A percentile compares a stretch with the other conserved stretches of the same genome.
Conservation (phyloP, 148 eudicot species). For the Camellia granthamiana region DNA sequence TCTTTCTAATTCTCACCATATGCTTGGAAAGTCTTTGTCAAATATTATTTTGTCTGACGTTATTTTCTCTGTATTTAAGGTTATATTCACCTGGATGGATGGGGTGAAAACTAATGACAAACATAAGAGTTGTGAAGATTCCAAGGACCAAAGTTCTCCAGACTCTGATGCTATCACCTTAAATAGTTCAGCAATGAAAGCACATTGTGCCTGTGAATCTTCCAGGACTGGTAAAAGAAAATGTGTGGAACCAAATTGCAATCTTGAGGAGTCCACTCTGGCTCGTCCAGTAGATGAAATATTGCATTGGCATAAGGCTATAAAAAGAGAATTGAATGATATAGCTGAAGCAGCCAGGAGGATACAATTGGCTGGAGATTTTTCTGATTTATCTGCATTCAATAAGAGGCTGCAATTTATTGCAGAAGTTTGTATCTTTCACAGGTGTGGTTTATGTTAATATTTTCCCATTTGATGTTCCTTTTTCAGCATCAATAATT, state of each 20-base stretch:
- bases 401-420: conserved; percentile 88
- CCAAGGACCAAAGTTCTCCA: conserved; percentile 27
- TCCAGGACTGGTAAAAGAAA: conserved; percentile 51
- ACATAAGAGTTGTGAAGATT: conserved; percentile 39
- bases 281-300: conserved; percentile 83
- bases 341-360: conserved; percentile 87
- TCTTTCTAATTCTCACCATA: background rate
- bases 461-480: background rate
- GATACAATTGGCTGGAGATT: conserved; percentile 65
- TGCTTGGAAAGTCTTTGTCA: background rate
- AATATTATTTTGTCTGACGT: conserved; percentile 19
- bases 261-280: conserved; percentile 31
- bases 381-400: conserved; percentile 73
- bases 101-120: conserved; percentile 42
- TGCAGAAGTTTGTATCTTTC: conserved; percentile 98
- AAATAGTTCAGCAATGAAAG: conserved; percentile 29
- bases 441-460: conserved; percentile 52
- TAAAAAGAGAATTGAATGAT: conserved; percentile 71
- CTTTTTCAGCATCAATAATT: background rate
- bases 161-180: conserved; percentile 35
- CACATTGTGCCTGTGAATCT: conserved; percentile 56
- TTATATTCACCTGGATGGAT: conserved; percentile 95
- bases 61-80: conserved; percentile 38
- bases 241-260: conserved; percentile 30
- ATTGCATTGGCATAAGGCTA: conserved; percentile 90